These are phyloP conservation scores for Triticum timopheevii DNA, from an alignment of 176 grass and related monocot genomes.

Conservation along the genomic window DNA sequence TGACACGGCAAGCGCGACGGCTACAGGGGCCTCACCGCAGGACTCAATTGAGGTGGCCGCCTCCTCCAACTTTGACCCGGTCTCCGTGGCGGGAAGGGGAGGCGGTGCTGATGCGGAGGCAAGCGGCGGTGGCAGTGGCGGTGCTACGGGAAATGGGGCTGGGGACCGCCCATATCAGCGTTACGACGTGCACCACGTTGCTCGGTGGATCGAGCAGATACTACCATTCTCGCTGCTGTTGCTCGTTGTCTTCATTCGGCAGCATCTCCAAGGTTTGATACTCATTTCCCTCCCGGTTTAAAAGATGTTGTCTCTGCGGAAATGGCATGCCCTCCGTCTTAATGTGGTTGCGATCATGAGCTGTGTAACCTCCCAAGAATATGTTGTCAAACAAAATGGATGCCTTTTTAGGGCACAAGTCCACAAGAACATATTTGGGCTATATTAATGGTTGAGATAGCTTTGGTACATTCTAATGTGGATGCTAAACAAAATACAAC, in stretches of 20 bases:
- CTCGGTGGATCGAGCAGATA: constrained; percentile 95
- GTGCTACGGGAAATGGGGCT: constrained; percentile 30
- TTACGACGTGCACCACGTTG: constrained; percentile 90
- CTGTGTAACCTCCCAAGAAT: background rate
- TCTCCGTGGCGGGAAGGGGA: constrained; percentile 27
- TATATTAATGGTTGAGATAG: constrained; percentile 2
- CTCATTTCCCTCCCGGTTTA: background rate
- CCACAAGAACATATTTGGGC: background rate
- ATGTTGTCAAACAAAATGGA: background rate
- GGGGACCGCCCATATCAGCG: constrained; percentile 82
- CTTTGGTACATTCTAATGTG: constrained; percentile 10
- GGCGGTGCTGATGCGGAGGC: constrained; percentile 46
- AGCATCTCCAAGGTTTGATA: constrained; percentile 92
- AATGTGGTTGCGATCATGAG: background rate
- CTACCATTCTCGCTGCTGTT: constrained; percentile 93
- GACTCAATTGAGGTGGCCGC: constrained; percentile 33
- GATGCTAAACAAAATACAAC: background rate
- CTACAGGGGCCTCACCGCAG: constrained; percentile 24
- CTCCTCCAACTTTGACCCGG: constrained; percentile 38
- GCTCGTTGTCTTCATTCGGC: constrained; percentile 95
- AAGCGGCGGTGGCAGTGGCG: constrained; percentile 19
- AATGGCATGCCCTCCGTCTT: background rate
- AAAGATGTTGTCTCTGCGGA: background rate
- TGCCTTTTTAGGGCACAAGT: background rate
- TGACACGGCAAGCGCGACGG: constrained; percentile 18